Base-by-base conservation (phyloP, 371 early-diverging fungal species). In the Zopfochytrium polystomum region DNA sequence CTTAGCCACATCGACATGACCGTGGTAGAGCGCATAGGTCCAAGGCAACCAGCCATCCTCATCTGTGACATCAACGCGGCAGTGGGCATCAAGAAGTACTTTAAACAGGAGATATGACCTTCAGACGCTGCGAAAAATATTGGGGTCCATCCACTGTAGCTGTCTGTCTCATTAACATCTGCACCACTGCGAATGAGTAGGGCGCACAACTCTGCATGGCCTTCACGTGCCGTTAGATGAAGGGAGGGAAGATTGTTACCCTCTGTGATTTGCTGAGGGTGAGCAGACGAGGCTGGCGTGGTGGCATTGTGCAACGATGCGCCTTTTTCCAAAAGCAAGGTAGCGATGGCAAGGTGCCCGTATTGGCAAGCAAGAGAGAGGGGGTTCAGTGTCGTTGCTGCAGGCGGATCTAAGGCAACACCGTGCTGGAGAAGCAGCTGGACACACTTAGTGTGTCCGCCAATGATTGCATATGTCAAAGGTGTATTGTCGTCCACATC, bases 101-200 rank as follows among this genome's bases (percentile, higher is more conserved):
- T 77, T 1, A 90, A 89, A 71, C 92, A 90, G 23, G 87, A 87
- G 0, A 79, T 74, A 66, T 94, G 87, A 1, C 98, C 98, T 60
- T 96, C 95, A 52, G 86, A 84, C 22, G 92, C 93, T 3, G 95
- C 91, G 80, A 92, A 95, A 60, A 97, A 97, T 2, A 95, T 70
- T 0, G 96, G 93, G 2, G 95, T 90, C 98, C 98, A 97, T 6
- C 91, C 87, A 70, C 91, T 87, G 74, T 93, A 90, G 69, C 86
- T 87, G 72, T 97, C 98, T 1, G 77, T 73, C 9, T 80, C 80
- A 43, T 95, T 87, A n/a, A 91, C 78, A 18, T 89, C 84, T 2
- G 83, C 82, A 1, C 84, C 84, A 43, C 89, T 81, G n/a, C 73
- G 79, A 25, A 92, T 84, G 33, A 98, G 71, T 31, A 91, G 76